Evolutionary conservation across 2,329 filamentous ascomycete species (phyloP), one percentile per base, ranked within the genome.

Genomic region (Arthrinium puccinioides): DNA sequence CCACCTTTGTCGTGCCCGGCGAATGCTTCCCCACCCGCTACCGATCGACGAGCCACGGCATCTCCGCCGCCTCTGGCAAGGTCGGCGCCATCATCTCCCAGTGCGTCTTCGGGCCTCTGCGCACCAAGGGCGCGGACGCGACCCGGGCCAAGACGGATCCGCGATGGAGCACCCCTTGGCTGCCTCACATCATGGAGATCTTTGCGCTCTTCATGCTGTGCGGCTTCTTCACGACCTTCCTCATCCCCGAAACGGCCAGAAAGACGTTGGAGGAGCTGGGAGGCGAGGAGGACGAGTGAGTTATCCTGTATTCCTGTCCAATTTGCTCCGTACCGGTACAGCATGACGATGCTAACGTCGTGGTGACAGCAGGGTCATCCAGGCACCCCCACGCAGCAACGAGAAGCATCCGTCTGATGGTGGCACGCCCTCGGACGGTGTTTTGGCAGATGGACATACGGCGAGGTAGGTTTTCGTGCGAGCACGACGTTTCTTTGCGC

Each of bases 101-200:
- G 57, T 66, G 67, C 21, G 70, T 72, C 45, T 72, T 76, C 44
- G 66, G 69, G 2, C 66, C 67, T 6, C 62, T 76, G 18, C 62
- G 70, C 38, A 67, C 66, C 7, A 55, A 51, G 9, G 64, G 64
- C 20, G 68, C 65, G 15, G 60, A 63, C 21, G 40, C 49, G 5
- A 44, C 36, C 6, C 60, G 62, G 42, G 46, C 51, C 5, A 47
- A 56, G 15, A 9, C 4, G 14, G 33, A 36, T 16, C 33, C 33
- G 10, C 33, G 33, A 21, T 36, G 25, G 25, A 20, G 18, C 14
- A 27, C 8, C 82, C 81, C 2, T 21, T 87, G 82, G 82, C 70
- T 87, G 57, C 70, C 84, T 60, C 81, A 85, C 55, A 80, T 86
- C 28, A 74, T 87, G 53, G 65, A 84, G 65, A 84, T 85, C 48